Conservation (phyloP, 139 green algal species). For the Chlorella sp. region DNA sequence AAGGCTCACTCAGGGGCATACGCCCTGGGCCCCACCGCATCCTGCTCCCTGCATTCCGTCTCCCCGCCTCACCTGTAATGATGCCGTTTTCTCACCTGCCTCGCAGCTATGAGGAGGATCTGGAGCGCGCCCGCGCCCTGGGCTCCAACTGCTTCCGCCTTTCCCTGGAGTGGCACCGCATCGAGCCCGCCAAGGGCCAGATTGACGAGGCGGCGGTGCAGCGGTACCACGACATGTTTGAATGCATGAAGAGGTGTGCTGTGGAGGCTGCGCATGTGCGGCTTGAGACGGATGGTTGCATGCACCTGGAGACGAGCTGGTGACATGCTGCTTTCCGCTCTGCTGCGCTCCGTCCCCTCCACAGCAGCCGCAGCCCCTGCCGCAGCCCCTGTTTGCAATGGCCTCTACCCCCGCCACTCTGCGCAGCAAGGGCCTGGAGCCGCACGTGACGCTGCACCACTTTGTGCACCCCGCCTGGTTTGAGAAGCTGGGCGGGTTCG, state of each 20-base stretch:
- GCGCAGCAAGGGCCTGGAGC: slow-evolving; percentile 64
- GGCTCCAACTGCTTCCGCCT: slow-evolving; percentile 82
- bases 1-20: too few relatives aligned
- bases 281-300: too few relatives aligned
- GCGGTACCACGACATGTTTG: slow-evolving; percentile 63
- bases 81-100: neutral
- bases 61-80: neutral
- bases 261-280: too few relatives aligned
- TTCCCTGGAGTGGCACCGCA: slow-evolving; percentile 85
- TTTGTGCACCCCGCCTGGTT: slow-evolving; percentile 90
- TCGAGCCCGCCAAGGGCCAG: slow-evolving; percentile 69
- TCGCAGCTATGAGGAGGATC: slow-evolving; percentile 56
- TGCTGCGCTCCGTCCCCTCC: too few relatives aligned
- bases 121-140: slow-evolving; percentile 57
- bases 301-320: too few relatives aligned
- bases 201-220: slow-evolving; percentile 71
- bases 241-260: slow-evolving; percentile 40
- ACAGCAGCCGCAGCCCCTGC: too few relatives aligned
- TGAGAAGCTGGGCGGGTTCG: slow-evolving; percentile 81
- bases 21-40: too few relatives aligned
- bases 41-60: too few relatives aligned
- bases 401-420: neutral
- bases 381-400: too few relatives aligned
- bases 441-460: slow-evolving; percentile 87
- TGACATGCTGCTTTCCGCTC: too few relatives aligned